These are phyloP conservation scores for Heliamphora exappendiculata DNA, from an alignment of 148 eudicot species.

Conservation along the genomic window DNA sequence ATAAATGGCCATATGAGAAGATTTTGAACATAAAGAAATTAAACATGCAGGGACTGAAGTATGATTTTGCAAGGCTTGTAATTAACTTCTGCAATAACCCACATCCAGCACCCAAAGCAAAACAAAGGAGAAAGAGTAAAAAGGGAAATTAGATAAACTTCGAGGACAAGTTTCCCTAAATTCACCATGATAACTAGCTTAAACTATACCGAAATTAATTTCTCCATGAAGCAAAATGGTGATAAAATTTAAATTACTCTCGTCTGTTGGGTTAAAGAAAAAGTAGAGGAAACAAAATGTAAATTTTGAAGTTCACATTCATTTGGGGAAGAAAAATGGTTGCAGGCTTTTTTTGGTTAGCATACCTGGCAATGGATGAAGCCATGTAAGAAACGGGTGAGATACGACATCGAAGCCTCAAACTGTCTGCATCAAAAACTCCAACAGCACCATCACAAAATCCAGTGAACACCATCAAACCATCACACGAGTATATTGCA, in stretches of 20 bases:
- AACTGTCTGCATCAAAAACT: constrained; percentile 46
- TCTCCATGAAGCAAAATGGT: too few relatives aligned
- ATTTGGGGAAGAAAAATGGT: background rate
- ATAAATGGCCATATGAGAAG: background rate
- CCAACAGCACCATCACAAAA: constrained; percentile 55
- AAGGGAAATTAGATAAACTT: too few relatives aligned
- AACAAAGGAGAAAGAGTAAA: background rate
- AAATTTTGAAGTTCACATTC: background rate
- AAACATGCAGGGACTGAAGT: too few relatives aligned
- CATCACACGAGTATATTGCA: constrained; percentile 52
- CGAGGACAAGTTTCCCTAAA: too few relatives aligned
- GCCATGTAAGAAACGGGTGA: constrained; percentile 42
- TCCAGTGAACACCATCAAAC: constrained; percentile 37
- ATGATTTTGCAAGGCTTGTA: too few relatives aligned
- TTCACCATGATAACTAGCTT: too few relatives aligned
- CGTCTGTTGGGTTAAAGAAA: background rate
- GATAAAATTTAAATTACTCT: background rate
- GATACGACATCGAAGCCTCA: constrained; percentile 48
- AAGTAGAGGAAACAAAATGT: background rate
- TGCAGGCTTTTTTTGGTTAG: background rate
- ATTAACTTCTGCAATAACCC: too few relatives aligned
- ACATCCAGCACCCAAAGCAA: too few relatives aligned
- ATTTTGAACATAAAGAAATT: too few relatives aligned
- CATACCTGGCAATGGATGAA: constrained; percentile 41
- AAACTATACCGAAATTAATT: too few relatives aligned